Evolutionary conservation across 305 asterid species (phyloP).

Genomic region (Fraxinus nigra): DNA sequence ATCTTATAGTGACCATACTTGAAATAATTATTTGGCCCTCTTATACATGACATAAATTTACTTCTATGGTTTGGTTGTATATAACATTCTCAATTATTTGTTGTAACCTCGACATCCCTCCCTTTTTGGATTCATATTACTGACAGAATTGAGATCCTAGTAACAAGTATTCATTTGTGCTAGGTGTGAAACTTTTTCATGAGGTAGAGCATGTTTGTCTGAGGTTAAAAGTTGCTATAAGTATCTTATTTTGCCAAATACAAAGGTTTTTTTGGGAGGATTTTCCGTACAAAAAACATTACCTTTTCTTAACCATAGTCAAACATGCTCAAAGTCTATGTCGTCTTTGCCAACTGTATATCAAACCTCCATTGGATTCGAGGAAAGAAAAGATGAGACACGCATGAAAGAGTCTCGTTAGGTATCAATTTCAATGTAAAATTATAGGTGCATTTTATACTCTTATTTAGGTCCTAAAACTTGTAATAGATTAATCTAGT

Average conservation of each 20-base stretch:
- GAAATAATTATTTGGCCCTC: neutral
- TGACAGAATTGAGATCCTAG: neutral
- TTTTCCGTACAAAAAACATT: no score
- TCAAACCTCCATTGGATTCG: slow-evolving; percentile 45
- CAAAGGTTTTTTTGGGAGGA: neutral
- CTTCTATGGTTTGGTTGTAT: neutral
- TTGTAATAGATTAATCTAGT: neutral
- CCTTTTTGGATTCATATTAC: neutral
- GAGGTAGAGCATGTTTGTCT: neutral
- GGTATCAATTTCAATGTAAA: slow-evolving; percentile 8
- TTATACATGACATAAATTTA: neutral
- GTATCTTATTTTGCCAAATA: neutral
- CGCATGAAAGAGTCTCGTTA: slow-evolving; percentile 60
- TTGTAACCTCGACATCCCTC: neutral
- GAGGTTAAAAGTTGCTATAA: neutral
- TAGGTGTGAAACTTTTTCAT: neutral
- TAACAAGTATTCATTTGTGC: neutral
- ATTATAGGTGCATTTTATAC: neutral
- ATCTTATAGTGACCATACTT: neutral
- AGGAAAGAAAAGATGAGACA: slow-evolving; percentile 58
- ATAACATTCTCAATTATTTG: neutral
- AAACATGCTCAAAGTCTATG: neutral
- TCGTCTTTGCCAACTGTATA: neutral
- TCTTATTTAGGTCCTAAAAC: neutral
- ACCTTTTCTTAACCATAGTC: neutral